A percentile compares a stretch with the other conserved stretches of the same genome.
phyloP scores from a whole-genome alignment of 768 basidiomycete species.

The Sarcodon sp. region DNA sequence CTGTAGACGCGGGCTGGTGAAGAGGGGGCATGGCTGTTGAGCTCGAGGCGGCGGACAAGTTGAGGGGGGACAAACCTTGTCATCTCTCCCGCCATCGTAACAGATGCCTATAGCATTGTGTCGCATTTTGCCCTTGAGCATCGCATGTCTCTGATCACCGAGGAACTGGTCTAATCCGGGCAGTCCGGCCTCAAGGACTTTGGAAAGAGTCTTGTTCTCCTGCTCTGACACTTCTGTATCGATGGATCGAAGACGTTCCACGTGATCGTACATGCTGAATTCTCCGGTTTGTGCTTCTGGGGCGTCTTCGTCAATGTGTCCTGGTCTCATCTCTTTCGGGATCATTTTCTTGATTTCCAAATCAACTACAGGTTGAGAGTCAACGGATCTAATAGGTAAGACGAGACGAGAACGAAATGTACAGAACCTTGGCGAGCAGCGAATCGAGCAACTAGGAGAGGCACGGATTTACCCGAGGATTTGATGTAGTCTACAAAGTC shows the following conservation, averaged over 20 bases:
- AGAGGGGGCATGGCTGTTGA: no score
- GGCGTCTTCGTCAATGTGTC: constrained; percentile 3
- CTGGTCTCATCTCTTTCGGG: constrained; percentile 8
- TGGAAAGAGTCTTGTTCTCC: constrained; percentile 35
- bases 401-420: not conserved
- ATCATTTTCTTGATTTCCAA: constrained; percentile 46
- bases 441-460: constrained; percentile 57
- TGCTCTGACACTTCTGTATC: constrained; percentile 36
- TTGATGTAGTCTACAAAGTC: constrained; percentile 45
- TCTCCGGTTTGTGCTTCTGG: constrained; percentile 19
- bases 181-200: constrained; percentile 46
- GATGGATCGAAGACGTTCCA: constrained; percentile 62
- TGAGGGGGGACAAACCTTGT: constrained; percentile 37
- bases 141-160: constrained; percentile 46
- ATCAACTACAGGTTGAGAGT: not conserved
- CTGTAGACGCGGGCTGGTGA: constrained; percentile 35
- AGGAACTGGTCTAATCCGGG: constrained; percentile 66
- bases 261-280: constrained; percentile 54
- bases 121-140: constrained; percentile 53
- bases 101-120: constrained; percentile 73
- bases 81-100: constrained; percentile 50
- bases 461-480: constrained; percentile 28
- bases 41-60: not conserved
- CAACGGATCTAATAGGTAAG: not conserved
- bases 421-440: constrained; percentile 58